Conservation (phyloP, 129 eudicot species). For the Flaveria robusta region DNA sequence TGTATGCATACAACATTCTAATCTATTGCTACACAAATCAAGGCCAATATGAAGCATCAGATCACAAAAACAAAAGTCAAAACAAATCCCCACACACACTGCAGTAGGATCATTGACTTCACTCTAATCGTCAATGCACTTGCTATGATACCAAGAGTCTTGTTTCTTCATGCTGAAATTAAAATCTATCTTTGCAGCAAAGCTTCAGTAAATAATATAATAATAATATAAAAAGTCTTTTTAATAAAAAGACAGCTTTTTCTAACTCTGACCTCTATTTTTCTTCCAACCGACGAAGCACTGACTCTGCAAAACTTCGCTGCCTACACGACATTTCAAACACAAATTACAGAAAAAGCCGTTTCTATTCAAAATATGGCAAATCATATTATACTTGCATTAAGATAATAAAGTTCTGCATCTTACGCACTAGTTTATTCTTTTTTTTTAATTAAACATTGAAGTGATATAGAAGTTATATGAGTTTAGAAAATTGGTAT, state of each 20-base stretch:
- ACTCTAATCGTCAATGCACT: not conserved
- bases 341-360: not conserved
- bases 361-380: no score
- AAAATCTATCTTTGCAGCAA: slow-evolving; percentile 16
- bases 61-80: not conserved
- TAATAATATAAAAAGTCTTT: not conserved
- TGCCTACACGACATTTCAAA: slow-evolving; percentile 60
- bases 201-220: not conserved
- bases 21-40: slow-evolving; percentile 11
- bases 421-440: no score
- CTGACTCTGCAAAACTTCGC: slow-evolving; percentile 86
- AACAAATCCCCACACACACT: slow-evolving; percentile 6
- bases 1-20: slow-evolving; percentile 17
- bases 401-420: no score
- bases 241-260: not conserved
- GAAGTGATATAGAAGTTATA: no score
- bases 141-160: not conserved
- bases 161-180: not conserved
- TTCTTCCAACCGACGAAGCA: slow-evolving; percentile 76
- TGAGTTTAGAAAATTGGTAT: no score
- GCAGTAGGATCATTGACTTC: slow-evolving; percentile 6
- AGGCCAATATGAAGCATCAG: not conserved
- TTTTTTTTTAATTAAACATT: no score
- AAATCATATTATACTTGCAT: no score
- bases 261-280: slow-evolving; percentile 45